Percentiles rank a stretch among this genome's conserved stretches.
phyloP scores from a whole-genome alignment of 2,329 filamentous ascomycete genomes.

The Sclerotinia subarctica region DNA sequence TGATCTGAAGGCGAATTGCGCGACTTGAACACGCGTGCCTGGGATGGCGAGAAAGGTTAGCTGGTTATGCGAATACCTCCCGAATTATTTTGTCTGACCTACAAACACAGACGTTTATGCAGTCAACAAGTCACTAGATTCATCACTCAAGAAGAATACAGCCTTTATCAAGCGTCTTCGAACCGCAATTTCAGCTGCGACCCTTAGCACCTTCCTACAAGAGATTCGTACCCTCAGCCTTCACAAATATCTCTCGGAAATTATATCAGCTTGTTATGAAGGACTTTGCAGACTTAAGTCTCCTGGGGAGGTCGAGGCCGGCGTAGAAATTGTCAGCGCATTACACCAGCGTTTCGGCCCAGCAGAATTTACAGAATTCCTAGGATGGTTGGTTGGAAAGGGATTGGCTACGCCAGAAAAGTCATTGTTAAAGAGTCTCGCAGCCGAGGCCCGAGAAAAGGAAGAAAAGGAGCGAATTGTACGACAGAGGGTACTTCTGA shows the following conservation, averaged over 20 bases:
- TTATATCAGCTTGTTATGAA: conserved; percentile 93
- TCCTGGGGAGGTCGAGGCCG: conserved; percentile 85
- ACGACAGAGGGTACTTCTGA: conserved; percentile 79
- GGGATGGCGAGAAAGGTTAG: conserved; percentile 83
- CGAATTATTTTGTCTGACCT: conserved; percentile 24
- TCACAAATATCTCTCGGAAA: conserved; percentile 95
- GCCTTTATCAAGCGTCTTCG: conserved; percentile 95
- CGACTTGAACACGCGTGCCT: conserved; percentile 80
- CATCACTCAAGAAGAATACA: conserved; percentile 95
- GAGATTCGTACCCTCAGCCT: conserved; percentile 88
- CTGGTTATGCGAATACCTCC: conserved; percentile 17
- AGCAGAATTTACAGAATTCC: conserved; percentile 81
- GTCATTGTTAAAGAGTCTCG: conserved; percentile 71
- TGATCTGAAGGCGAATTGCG: conserved; percentile 73
- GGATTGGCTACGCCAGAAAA: conserved; percentile 90
- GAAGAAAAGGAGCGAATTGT: conserved; percentile 92
- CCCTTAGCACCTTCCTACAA: conserved; percentile 78
- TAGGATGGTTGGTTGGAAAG: conserved; percentile 89
- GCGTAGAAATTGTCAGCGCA: conserved; percentile 90
- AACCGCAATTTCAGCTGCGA: conserved; percentile 78
- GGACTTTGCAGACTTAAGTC: conserved; percentile 89
- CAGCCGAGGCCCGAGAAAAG: conserved; percentile 80
- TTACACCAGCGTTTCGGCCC: conserved; percentile 93
- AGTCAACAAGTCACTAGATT: conserved; percentile 79
- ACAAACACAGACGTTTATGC: conserved; percentile 32